Base-by-base conservation (phyloP, 2,329 filamentous ascomycete genomes). In the Phialophora chinensis region DNA sequence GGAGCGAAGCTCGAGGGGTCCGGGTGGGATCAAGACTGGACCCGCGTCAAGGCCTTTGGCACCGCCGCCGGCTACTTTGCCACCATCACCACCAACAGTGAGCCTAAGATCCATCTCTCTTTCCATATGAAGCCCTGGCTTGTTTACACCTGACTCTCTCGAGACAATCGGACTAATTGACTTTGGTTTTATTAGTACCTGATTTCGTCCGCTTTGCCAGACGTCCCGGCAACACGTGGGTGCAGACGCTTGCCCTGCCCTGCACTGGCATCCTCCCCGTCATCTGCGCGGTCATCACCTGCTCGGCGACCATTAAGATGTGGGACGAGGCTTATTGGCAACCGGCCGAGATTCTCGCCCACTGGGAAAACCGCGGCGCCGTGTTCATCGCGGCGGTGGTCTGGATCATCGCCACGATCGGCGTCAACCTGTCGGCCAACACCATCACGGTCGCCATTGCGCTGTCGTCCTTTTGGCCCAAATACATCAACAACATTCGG, bases 401-500 rank as follows among this genome's bases (percentile, higher is more conserved):
- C 29, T 77, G 75, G 72, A 66, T 72, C 0, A 77, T 86, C 3
- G 82, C 83, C 1, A 79, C 82, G 14, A 78, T 85, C 4, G 61
- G 63, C 29, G 35, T 66, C 12, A 87, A 86, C 68, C 79, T 86
- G 60, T 79, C 79, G 1, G 82, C 83, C 4, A 86, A 86, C 72
- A 80, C 78, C 0, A 79, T 86, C 63, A 81, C 81, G 0, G 82
- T 81, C 29, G 83, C 83, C 12, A 86, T 85, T 66, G 84, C 86
- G 71, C 80, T 82, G 1, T 73, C 86, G 7, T 82, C 83, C 0
- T 78, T 87, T 1, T 80, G 84, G 80, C 82, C 86, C 0, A 76
- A 77, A 29, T 86, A 81, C 72, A 73, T 88, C 67, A 86, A 87
- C 29, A 31, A 31, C 29, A 74, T 87, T 44, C 76, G 87, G 42